A percentile compares a stretch with the other conserved stretches of the same genome.
phyloP scores from a whole-genome alignment of 768 basidiomycete genomes.

The Floccularia luteovirens region DNA sequence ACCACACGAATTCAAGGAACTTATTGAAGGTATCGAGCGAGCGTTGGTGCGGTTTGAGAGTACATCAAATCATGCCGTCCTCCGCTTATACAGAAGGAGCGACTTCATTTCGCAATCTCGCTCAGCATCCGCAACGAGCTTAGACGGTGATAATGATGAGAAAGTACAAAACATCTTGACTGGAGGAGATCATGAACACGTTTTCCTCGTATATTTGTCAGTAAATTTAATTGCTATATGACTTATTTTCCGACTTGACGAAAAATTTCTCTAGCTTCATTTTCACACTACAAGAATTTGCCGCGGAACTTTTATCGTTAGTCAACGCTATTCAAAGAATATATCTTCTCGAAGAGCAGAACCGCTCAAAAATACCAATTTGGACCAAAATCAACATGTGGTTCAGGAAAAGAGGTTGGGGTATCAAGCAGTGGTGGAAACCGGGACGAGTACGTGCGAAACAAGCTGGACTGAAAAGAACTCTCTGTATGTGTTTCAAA shows the following conservation, averaged over 20 bases:
- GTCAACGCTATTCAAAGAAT: conserved; percentile 81
- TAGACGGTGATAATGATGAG: conserved; percentile 6
- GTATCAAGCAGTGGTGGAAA: too few species aligned
- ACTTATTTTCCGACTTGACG: not conserved
- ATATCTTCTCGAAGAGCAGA: conserved; percentile 55
- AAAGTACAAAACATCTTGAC: conserved; percentile 31
- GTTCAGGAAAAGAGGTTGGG: not conserved
- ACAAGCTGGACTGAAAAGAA: conserved; percentile 13
- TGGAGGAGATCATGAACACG: conserved; percentile 68
- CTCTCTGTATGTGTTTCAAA: conserved; percentile 32
- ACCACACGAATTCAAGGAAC: conserved; percentile 54
- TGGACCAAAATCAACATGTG: conserved; percentile 7
- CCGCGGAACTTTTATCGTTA: conserved; percentile 72
- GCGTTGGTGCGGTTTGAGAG: conserved; percentile 72
- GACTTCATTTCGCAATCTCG: conserved; percentile 19
- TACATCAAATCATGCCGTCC: conserved; percentile 77
- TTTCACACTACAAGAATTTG: conserved; percentile 94
- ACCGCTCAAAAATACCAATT: conserved; percentile 19
- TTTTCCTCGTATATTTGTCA: conserved; percentile 90
- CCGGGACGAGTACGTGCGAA: too few species aligned
- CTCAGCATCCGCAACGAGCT: conserved; percentile 14
- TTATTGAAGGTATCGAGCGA: conserved; percentile 59
- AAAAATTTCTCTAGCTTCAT: conserved; percentile 59
- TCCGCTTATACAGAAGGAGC: conserved; percentile 62
- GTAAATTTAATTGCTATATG: conserved; percentile 19